phyloP scores from a whole-genome alignment of 2,329 filamentous ascomycete species.

The Gaeumannomyces sp. region DNA sequence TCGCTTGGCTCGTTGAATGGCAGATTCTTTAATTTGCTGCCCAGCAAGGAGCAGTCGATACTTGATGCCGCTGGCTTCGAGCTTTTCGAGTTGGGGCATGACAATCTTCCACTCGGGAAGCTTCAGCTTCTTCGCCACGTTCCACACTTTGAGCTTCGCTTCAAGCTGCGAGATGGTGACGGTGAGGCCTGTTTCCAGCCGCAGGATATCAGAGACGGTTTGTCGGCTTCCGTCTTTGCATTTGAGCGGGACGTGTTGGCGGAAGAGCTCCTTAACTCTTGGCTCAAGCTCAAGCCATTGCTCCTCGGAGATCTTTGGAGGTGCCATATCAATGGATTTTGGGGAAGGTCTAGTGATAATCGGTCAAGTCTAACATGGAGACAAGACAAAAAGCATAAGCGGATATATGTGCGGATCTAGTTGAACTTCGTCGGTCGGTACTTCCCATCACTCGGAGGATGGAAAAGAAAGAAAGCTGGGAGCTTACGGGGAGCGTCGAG shows the following conservation, averaged over 20 bases:
- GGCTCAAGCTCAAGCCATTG: slow-evolving; percentile 5
- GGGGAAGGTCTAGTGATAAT: neutral
- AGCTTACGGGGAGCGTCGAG: neutral
- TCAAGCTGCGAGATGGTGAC: slow-evolving; percentile 7
- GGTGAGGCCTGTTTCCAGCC: neutral
- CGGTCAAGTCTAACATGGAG: neutral
- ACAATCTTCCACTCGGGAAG: slow-evolving; percentile 5
- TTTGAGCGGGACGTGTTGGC: slow-evolving; percentile 4
- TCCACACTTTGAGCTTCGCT: slow-evolving; percentile 3
- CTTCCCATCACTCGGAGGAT: neutral
- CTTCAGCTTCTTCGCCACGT: slow-evolving; percentile 3
- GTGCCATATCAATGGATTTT: neutral
- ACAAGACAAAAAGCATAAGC: neutral
- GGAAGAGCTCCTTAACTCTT: slow-evolving; percentile 3
- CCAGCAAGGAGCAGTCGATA: slow-evolving; percentile 2
- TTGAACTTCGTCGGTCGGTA: neutral
- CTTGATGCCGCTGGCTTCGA: slow-evolving; percentile 3
- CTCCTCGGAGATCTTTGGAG: neutral
- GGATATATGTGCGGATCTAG: neutral
- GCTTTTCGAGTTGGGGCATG: slow-evolving; percentile 3
- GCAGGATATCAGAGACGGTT: neutral
- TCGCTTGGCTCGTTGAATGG: slow-evolving; percentile 2
- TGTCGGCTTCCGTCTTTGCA: neutral
- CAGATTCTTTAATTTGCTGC: neutral
- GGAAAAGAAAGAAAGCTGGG: neutral